phyloP scores from a whole-genome alignment of 2,329 filamentous ascomycete species.

The Penicillium sclerotiorum region DNA sequence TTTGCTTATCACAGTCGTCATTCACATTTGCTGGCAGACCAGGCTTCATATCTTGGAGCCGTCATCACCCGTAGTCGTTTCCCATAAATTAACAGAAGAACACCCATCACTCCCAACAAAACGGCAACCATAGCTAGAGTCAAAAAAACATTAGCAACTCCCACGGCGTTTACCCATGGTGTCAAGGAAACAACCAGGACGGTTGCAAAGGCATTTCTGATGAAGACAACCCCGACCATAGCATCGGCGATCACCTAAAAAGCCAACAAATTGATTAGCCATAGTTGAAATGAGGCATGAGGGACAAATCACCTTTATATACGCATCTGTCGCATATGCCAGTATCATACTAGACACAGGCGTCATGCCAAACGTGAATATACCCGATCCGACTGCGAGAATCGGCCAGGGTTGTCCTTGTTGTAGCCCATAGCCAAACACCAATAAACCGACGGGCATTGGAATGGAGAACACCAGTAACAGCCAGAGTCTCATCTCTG shows the following conservation, averaged over 20 bases:
- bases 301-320: slow-evolving; percentile 27
- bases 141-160: slow-evolving; percentile 45
- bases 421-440: slow-evolving; percentile 42
- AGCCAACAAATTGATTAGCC: neutral
- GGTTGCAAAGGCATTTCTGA: slow-evolving; percentile 48
- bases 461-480: slow-evolving; percentile 28
- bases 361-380: slow-evolving; percentile 23
- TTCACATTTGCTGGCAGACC: too few relatives aligned
- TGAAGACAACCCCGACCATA: slow-evolving; percentile 48
- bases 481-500: slow-evolving; percentile 48
- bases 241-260: slow-evolving; percentile 51
- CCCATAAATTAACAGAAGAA: slow-evolving; percentile 26
- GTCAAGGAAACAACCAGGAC: slow-evolving; percentile 50
- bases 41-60: neutral
- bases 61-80: slow-evolving; percentile 31
- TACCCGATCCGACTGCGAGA: slow-evolving; percentile 14
- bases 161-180: slow-evolving; percentile 41
- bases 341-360: slow-evolving; percentile 27
- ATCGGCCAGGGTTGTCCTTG: slow-evolving; percentile 24
- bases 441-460: slow-evolving; percentile 38
- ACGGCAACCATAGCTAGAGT: slow-evolving; percentile 36
- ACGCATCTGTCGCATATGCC: slow-evolving; percentile 34
- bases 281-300: neutral
- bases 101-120: slow-evolving; percentile 13
- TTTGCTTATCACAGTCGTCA: too few relatives aligned